A percentile compares a stretch with the other conserved stretches of the same genome.
These are phyloP conservation scores for Corynascus novoguineensis DNA, from an alignment of 495 filamentous ascomycete species.

Conservation along the genomic window DNA sequence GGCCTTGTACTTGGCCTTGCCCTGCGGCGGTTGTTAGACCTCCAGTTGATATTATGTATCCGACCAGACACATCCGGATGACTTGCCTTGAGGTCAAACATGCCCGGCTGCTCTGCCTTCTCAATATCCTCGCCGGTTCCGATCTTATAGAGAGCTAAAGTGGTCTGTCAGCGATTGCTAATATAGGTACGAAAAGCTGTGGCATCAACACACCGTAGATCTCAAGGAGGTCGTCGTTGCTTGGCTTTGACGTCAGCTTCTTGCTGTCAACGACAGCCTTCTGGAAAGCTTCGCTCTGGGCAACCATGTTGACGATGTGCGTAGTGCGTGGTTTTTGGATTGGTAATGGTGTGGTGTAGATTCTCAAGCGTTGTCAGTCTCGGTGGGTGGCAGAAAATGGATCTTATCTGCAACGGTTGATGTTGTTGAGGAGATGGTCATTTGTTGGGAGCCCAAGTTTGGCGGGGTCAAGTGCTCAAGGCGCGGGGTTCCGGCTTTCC, in stretches of 20 bases:
- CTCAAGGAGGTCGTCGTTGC: conserved; percentile 52
- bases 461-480: conserved; percentile 6
- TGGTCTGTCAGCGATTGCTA: neutral
- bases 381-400: neutral
- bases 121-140: conserved; percentile 45
- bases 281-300: conserved; percentile 49
- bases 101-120: conserved; percentile 40
- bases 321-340: conserved; percentile 33
- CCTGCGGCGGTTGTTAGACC: conserved; percentile 43
- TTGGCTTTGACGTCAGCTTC: conserved; percentile 57
- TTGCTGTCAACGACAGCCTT: conserved; percentile 58
- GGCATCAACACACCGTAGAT: conserved; percentile 38
- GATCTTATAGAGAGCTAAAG: conserved; percentile 49
- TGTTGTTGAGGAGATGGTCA: conserved; percentile 14
- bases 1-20: conserved; percentile 69
- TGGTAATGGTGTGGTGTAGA: conserved; percentile 14
- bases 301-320: conserved; percentile 33
- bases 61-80: neutral
- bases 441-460: conserved; percentile 14
- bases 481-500: conserved; percentile 11
- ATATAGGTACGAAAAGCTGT: neutral
- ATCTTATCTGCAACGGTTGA: neutral
- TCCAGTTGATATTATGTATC: neutral
- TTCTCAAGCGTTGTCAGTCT: neutral
- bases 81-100: conserved; percentile 55